Evolutionary conservation across 805 yeast genomes (phyloP), one percentile per base, ranked within the genome.

Genomic region (Phaffomyces opuntiae): DNA sequence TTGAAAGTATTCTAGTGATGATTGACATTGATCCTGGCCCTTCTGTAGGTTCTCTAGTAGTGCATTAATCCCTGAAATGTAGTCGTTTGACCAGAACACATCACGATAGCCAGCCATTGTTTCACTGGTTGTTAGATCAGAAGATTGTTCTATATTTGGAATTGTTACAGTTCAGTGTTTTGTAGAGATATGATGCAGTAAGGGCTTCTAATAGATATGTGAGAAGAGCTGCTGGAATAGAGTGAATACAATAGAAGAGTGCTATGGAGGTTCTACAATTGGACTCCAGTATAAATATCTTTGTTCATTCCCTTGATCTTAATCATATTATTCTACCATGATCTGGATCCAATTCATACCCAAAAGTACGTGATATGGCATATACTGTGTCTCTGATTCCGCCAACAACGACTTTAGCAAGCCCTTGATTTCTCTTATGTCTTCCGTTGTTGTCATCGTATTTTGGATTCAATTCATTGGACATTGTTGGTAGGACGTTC

Each of bases 341-440:
- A 40, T 69, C 67, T 34, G 77, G 77, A 53, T 80, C 83, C 51
- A 81, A 63, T 49, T 83, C 85, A 54, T 76, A 72, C 1, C 93
- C 95, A 38, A 84, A 68, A n/a, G 70, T 59, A 44, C 79, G 68
- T n/a, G 77, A 67, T 1, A 73, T 51, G 9, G 69, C 54, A 49
- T 74, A 75, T 26, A 78, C 48, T 33, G 63, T 60, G 39, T 73
- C 77, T 54, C 85, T 73, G 3, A 74, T 50, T 7, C 64, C 55
- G n/a, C 75, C 78, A 14, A 85, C 80, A 7, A 76, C 74, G 16
- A 76, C 80, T 61, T 84, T 83, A 16, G 87, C 88, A 49, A 87
- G 66, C 8, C 89, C 90, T 38, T 72, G 74, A n/a, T 75, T 74
- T 52, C 67, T 70, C 49, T 63, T 66, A 51, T 65, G 62, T 53